These are phyloP conservation scores for Tinospora cordifolia DNA, from an alignment of 164 flowering plant genomes.

Conservation along the genomic window DNA sequence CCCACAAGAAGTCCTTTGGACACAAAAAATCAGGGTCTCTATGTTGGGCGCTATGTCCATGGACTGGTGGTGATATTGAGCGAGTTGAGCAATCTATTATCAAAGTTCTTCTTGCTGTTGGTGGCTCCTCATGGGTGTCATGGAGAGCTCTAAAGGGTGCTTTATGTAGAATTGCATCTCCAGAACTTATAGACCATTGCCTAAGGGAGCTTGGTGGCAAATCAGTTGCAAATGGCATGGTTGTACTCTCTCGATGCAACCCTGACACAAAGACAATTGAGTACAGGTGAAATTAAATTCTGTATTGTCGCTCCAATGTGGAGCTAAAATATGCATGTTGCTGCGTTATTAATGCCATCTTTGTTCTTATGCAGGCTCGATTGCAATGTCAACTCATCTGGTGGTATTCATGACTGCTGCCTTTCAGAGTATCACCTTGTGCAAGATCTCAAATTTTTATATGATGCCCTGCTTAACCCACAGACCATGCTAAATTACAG, in stretches of 20 bases:
- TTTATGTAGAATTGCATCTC: conserved; percentile 38
- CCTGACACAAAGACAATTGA: conserved; percentile 46
- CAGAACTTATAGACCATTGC: conserved; percentile 65
- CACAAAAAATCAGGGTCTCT: conserved; percentile 20
- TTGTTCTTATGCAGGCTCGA: conserved; percentile 36
- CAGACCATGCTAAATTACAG: conserved; percentile 31
- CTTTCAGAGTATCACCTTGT: conserved; percentile 41
- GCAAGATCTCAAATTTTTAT: conserved; percentile 42
- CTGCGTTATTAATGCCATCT: not conserved
- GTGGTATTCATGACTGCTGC: conserved; percentile 1
- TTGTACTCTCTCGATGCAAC: conserved; percentile 35
- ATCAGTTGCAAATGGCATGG: conserved; percentile 31
- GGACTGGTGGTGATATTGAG: conserved; percentile 45
- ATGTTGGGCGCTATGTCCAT: conserved; percentile 26
- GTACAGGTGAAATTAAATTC: conserved; percentile 38
- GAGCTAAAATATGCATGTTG: no score
- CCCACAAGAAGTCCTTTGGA: conserved; percentile 18
- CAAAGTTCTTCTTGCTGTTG: conserved; percentile 56
- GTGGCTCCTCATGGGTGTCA: conserved; percentile 55
- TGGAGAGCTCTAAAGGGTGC: conserved; percentile 68
- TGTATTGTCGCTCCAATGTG: not conserved
- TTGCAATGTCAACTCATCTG: not conserved
- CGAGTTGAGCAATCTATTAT: conserved; percentile 60
- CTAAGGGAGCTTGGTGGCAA: conserved; percentile 60
- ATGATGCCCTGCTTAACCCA: conserved; percentile 47